Base-by-base conservation (phyloP, 768 basidiomycete genomes). In the Serendipita sp. region DNA sequence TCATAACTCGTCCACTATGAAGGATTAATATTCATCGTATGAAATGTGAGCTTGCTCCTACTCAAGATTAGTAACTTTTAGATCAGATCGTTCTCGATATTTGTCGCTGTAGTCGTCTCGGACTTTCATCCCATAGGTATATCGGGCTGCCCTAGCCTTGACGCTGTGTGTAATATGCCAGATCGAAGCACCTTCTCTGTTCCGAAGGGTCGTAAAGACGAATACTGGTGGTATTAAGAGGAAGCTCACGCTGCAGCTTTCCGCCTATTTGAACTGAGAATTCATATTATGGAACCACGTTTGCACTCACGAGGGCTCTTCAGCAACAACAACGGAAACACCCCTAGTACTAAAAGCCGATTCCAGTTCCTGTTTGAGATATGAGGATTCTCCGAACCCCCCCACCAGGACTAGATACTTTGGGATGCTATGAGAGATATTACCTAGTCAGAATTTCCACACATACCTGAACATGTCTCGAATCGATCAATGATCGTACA, bases 161-260 rank as follows among this genome's bases (percentile, higher is more conserved):
- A 32, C 48, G n/a, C 2, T 51, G n/a, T 65, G 45, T 24, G 48
- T 51, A 15, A 65, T 24, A 37, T 37, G 37, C 64, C 64, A 65
- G 3, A 53, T 47, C 13, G 34, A 53, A 16, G 64, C 64, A 18
- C 64, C 64, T 32, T 53, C 64, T 24, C 24, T 24, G 24, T 24
- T 24, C 24, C 24, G 24, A 24, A 24, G 24, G 24, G 48, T 51
- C 8, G n/a, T 8, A 5, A 53, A 24, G 48, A 53, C 5, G 48
- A 41, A 13, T 13, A 7, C 38, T 41, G 38, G 13, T 51, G 48
- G 16, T 5, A 16, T 32, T n/a, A 1, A n/a, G 48, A 18, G 24
- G 1, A 24, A 60, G 32, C 56, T 60, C 35, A 60, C 56, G 56
- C 56, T 0, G 56, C 56, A 5, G 56, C 56, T 30, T 60, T 60